phyloP scores from a whole-genome alignment of 176 grass and related monocot species.

The Musa troglodytarum region DNA sequence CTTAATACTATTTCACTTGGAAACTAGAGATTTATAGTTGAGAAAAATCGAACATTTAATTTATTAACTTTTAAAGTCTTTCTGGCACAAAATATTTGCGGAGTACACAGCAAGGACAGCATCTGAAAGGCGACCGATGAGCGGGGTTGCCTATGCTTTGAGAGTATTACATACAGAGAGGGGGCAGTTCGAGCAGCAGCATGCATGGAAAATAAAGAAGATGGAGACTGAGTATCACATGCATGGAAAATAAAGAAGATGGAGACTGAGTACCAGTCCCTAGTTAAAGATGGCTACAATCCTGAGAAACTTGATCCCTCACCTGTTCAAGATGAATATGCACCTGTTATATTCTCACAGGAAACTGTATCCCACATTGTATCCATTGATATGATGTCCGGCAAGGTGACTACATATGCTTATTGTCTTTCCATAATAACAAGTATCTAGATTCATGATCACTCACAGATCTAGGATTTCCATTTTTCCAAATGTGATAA shows the following conservation, averaged over 20 bases:
- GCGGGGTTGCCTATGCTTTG: conserved; percentile 68
- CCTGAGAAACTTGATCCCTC: conserved; percentile 58
- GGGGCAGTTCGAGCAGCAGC: conserved; percentile 45
- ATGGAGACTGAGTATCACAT: conserved; percentile 65
- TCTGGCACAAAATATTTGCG: conserved; percentile 59
- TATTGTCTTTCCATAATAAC: conserved; percentile 1
- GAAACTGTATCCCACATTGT: conserved; percentile 77
- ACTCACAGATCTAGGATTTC: not conserved
- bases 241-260: conserved; percentile 81
- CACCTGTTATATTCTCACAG: conserved; percentile 80
- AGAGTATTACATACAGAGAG: conserved; percentile 61
- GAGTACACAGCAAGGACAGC: conserved; percentile 70
- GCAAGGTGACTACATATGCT: conserved; percentile 40
- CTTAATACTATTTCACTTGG: not conserved
- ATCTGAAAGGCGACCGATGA: conserved; percentile 72
- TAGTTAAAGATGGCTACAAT: conserved; percentile 56
- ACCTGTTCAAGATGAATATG: conserved; percentile 64
- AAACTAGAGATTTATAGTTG: not conserved
- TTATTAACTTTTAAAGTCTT: not conserved
- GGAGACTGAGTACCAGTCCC: conserved; percentile 51
- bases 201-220: conserved; percentile 74
- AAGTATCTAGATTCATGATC: not conserved
- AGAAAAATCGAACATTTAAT: not conserved
- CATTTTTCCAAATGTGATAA: not conserved
- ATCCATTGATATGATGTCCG: conserved; percentile 85